These are phyloP conservation scores for Glarea lozoyensis DNA, from an alignment of 495 filamentous ascomycete species.

Conservation along the genomic window DNA sequence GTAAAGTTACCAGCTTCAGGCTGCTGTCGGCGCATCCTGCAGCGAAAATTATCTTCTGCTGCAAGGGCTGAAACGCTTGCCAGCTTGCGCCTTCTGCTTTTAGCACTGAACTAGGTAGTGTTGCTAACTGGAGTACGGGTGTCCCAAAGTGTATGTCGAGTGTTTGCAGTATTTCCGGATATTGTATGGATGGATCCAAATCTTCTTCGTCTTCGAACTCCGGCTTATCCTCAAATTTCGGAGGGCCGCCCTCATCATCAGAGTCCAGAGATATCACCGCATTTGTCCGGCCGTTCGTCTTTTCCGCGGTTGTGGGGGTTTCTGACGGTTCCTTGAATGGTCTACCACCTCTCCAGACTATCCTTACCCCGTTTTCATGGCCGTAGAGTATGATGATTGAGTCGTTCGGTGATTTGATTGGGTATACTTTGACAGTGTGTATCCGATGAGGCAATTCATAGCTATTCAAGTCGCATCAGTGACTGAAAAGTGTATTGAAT, in stretches of 20 bases:
- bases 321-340: slow-evolving; percentile 44
- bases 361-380: slow-evolving; percentile 65
- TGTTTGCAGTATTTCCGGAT: slow-evolving; percentile 49
- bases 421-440: slow-evolving; percentile 65
- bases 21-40: slow-evolving; percentile 62
- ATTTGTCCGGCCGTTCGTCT: slow-evolving; percentile 31
- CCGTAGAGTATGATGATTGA: slow-evolving; percentile 78
- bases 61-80: slow-evolving; percentile 44
- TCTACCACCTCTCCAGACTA: slow-evolving; percentile 75
- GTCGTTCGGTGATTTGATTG: slow-evolving; percentile 69
- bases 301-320: slow-evolving; percentile 24
- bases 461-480: slow-evolving; percentile 30
- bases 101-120: slow-evolving; percentile 41
- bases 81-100: slow-evolving; percentile 38
- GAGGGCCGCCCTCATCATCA: slow-evolving; percentile 53
- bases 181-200: slow-evolving; percentile 28
- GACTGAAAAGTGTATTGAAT: neutral
- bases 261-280: slow-evolving; percentile 76
- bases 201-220: slow-evolving; percentile 53
- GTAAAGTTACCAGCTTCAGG: slow-evolving; percentile 61
- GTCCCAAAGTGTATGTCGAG: slow-evolving; percentile 61
- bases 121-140: slow-evolving; percentile 49
- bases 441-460: slow-evolving; percentile 70
- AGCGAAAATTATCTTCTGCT: slow-evolving; percentile 57
- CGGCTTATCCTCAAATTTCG: slow-evolving; percentile 37